Evolutionary conservation across 345 rosid genomes (phyloP), one percentile per base, ranked within the genome.

Genomic region (Linum tenue): DNA sequence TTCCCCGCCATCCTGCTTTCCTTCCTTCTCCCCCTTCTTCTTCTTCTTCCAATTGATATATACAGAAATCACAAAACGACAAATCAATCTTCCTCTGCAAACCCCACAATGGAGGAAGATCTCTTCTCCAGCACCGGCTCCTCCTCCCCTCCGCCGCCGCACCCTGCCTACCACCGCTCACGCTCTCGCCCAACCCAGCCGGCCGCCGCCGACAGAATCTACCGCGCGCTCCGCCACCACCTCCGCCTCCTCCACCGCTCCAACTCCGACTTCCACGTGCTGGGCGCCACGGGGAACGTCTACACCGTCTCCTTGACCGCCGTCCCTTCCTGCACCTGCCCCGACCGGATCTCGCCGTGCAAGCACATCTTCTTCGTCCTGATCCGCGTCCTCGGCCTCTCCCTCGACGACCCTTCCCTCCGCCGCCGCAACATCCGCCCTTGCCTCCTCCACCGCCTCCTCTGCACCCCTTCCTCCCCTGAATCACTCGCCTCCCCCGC

Each of bases 231-330:
- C 53, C 85, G 78, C 69, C 91, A 92, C 66, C 84, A 63, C 5
- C 80, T 89, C 48, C 86, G 68, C 36, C 85, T 89, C 70, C 96
- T 85, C 65, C 88, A 82, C 72, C 81, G 91, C 7, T 79, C 85
- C 0, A 77, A 80, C 0, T 77, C 82, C 39, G 74, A 63, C 55
- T 92, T 92, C 76, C 89, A 83, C 55, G 75, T 92, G 41, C 73
- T 92, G 0, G 98, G 98, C 7, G 94, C 89, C 6, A 92, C 97
- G 0, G 92, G 87, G 14, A 92, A 92, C 57, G 96, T 92, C 16
- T 92, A 92, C 77, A 86, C 86, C 38, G 95, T 92, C 9, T 74
- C 83, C 31, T 48, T 92, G 40, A 69, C 77, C 7, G 59, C 83
- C 51, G 72, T 69, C 64, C 96, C 98, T 0, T 71, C 88, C 1